Percentiles rank a stretch among this genome's conserved stretches.
phyloP scores from a whole-genome alignment of 208 protist species.

The Trypanosoma mega region DNA sequence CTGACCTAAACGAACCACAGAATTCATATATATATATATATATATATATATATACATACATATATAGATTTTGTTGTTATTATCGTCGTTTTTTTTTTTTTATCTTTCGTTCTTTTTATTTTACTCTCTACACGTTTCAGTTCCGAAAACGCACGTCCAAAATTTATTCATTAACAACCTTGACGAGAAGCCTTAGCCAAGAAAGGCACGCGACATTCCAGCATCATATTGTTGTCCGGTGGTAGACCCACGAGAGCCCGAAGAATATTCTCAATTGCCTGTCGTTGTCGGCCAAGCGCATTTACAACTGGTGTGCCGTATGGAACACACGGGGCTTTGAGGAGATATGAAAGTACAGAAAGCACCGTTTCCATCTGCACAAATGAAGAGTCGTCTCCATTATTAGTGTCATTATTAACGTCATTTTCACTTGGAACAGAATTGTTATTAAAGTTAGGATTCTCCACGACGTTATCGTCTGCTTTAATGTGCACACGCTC shows the following conservation, averaged over 20 bases:
- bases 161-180: not conserved
- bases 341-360: constrained; percentile 95
- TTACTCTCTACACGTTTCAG: too few relatives aligned
- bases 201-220: constrained; percentile 92
- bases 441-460: too few relatives aligned
- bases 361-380: constrained; percentile 93
- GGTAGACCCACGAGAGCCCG: constrained; percentile 94
- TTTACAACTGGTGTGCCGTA: constrained; percentile 97
- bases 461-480: too few relatives aligned
- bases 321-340: constrained; percentile 96
- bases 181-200: constrained; percentile 21
- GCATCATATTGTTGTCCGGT: constrained; percentile 95
- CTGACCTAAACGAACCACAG: too few relatives aligned
- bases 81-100: too few relatives aligned
- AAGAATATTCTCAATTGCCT: constrained; percentile 95
- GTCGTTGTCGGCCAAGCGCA: constrained; percentile 96
- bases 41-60: too few relatives aligned
- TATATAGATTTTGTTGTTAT: too few relatives aligned
- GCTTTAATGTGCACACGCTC: constrained; percentile 78
- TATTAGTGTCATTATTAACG: not conserved
- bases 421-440: too few relatives aligned
- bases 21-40: too few relatives aligned
- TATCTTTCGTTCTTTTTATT: too few relatives aligned
- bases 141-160: too few relatives aligned
- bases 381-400: constrained; percentile 35